These are phyloP conservation scores for Mucor piriformis DNA, from an alignment of 371 early-diverging fungal genomes.

Conservation along the genomic window DNA sequence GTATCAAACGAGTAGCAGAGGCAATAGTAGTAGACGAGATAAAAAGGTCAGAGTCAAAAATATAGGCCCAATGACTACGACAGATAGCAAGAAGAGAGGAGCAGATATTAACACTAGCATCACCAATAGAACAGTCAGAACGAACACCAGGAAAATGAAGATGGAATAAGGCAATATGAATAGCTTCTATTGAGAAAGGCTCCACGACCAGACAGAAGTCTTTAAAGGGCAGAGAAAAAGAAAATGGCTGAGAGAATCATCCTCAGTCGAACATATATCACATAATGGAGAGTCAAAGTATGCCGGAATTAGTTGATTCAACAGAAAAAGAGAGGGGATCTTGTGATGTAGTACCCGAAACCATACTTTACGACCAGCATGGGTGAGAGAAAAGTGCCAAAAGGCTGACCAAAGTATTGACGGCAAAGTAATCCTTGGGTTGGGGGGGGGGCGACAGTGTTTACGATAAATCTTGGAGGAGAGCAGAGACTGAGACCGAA, in stretches of 20 bases:
- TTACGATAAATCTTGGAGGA: conserved; percentile 12
- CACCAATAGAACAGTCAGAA: conserved; percentile 16
- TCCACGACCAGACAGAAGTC: conserved; percentile 16
- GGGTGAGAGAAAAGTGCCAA: conserved; percentile 13
- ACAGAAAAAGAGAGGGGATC: conserved; percentile 12
- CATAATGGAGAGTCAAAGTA: conserved; percentile 12
- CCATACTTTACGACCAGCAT: conserved; percentile 15
- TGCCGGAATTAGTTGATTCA: conserved; percentile 9
- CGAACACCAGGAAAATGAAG: conserved; percentile 18
- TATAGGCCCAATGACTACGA: conserved; percentile 15
- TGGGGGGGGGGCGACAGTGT: conserved; percentile 12
- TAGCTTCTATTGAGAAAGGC: conserved; percentile 16
- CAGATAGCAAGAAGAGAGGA: conserved; percentile 20
- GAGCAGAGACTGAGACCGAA: conserved; percentile 8
- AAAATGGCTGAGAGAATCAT: conserved; percentile 13
- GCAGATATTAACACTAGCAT: conserved; percentile 12
- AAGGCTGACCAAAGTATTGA: conserved; percentile 12
- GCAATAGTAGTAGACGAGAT: conserved; percentile 13
- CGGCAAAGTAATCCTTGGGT: conserved; percentile 14
- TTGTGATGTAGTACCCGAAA: conserved; percentile 16
- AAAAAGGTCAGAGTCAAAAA: conserved; percentile 17
- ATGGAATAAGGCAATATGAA: conserved; percentile 15
- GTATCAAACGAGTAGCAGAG: conserved; percentile 14
- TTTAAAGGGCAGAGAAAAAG: conserved; percentile 15
- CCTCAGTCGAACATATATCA: conserved; percentile 10